A percentile compares a stretch with the other conserved stretches of the same genome.
Evolutionary conservation across 768 basidiomycete genomes (phyloP).

Genomic region (Lepiota venenata): DNA sequence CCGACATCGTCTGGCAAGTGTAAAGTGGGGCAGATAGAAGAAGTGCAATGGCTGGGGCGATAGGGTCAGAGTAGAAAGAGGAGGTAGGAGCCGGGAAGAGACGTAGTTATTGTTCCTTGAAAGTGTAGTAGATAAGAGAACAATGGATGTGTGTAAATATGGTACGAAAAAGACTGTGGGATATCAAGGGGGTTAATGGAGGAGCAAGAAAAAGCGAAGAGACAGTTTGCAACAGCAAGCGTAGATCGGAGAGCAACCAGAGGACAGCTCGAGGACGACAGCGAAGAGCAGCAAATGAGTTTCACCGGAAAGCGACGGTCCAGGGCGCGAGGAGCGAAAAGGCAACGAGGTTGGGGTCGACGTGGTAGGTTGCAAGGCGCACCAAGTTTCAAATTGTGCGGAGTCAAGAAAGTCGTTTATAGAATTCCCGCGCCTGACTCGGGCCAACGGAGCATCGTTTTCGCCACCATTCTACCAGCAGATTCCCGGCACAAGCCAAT

Average conservation of each 20-base stretch:
- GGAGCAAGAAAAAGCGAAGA: constrained; percentile 17
- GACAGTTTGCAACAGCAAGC: constrained; percentile 14
- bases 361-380: constrained; percentile 7
- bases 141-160: neutral
- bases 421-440: constrained; percentile 13
- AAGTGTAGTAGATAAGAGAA: neutral
- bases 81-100: neutral
- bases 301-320: constrained; percentile 15
- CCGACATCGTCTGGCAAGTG: constrained; percentile 36
- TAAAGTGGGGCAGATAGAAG: constrained; percentile 8
- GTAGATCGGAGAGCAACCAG: constrained; percentile 16
- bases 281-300: constrained; percentile 28
- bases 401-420: constrained; percentile 1
- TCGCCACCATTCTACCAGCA: neutral
- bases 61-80: neutral
- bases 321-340: constrained; percentile 30
- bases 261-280: constrained; percentile 15
- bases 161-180: constrained; percentile 17
- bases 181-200: constrained; percentile 2
- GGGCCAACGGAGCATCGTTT: neutral
- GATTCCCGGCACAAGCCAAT: neutral
- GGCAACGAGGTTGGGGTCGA: constrained; percentile 9
- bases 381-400: constrained; percentile 9
- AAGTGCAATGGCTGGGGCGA: constrained; percentile 9
- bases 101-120: neutral